These are phyloP conservation scores for Aspergillus oerlinghausenensis DNA, from an alignment of 2,329 filamentous ascomycete genomes.

Conservation along the genomic window DNA sequence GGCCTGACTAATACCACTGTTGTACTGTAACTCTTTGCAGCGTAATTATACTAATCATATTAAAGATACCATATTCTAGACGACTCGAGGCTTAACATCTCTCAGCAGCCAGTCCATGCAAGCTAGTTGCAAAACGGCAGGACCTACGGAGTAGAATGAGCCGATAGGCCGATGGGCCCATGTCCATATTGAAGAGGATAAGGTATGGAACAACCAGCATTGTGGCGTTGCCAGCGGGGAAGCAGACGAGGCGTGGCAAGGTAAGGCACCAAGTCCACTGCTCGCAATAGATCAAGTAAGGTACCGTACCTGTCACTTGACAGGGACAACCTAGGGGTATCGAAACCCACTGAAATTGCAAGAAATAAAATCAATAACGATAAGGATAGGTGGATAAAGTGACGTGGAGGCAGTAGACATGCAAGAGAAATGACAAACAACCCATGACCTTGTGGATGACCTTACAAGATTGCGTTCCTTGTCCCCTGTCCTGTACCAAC, in stretches of 20 bases:
- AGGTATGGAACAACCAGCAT: neutral
- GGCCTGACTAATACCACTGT: neutral
- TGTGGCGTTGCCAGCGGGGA: neutral
- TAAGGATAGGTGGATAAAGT: conserved; percentile 2
- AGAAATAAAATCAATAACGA: conserved; percentile 1
- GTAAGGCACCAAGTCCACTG: neutral
- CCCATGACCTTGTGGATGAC: neutral
- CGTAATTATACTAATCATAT: neutral
- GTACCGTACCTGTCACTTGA: neutral
- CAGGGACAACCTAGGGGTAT: no score
- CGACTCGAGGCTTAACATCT: neutral
- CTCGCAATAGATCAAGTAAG: neutral
- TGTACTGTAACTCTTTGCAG: neutral
- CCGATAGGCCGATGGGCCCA: neutral
- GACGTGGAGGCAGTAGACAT: conserved; percentile 2
- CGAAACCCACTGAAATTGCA: neutral
- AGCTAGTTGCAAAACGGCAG: neutral
- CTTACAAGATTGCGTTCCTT: neutral
- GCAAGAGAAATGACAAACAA: neutral
- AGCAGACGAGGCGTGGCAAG: neutral
- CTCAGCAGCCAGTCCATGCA: neutral
- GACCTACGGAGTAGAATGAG: neutral
- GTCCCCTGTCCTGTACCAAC: neutral
- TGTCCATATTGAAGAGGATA: neutral
- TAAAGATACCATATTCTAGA: neutral